phyloP scores from a whole-genome alignment of 2,329 filamentous ascomycete genomes.

The Trichoderma afroharzianum region DNA sequence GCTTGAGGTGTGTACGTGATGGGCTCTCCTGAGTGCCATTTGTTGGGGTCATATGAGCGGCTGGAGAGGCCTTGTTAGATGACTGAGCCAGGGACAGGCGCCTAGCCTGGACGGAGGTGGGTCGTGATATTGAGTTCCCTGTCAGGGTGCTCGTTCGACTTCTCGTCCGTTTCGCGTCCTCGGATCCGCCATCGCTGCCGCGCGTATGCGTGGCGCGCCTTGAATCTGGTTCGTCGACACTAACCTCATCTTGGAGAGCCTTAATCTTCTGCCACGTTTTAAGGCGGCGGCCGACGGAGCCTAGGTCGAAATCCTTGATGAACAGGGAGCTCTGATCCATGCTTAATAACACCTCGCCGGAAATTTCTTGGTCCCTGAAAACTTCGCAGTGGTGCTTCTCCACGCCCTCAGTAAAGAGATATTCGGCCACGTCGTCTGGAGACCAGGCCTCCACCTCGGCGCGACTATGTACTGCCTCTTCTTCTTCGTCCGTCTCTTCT shows the following conservation, averaged over 20 bases:
- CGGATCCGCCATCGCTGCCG: conserved; percentile 57
- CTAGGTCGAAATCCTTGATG: conserved; percentile 91
- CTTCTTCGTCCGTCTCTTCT: conserved; percentile 94
- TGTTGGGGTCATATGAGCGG: conserved; percentile 37
- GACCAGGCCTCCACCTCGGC: conserved; percentile 77
- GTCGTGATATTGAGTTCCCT: conserved; percentile 39
- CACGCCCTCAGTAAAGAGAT: conserved; percentile 79
- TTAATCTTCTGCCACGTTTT: conserved; percentile 99
- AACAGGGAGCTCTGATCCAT: conserved; percentile 96
- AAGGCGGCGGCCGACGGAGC: conserved; percentile 80
- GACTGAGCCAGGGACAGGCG: conserved; percentile 50
- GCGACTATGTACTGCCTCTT: conserved; percentile 64
- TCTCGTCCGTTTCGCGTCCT: conserved; percentile 47
- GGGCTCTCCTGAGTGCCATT: conserved; percentile 41
- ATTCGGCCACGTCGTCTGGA: conserved; percentile 79
- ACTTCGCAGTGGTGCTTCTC: conserved; percentile 90
- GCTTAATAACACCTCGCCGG: conserved; percentile 84
- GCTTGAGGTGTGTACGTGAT: conserved; percentile 48
- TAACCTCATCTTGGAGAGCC: conserved; percentile 81
- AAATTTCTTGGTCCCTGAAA: conserved; percentile 93
- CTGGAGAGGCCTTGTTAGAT: conserved; percentile 44
- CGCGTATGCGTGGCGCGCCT: conserved; percentile 55
- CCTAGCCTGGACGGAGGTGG: conserved; percentile 45
- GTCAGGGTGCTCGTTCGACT: conserved; percentile 59
- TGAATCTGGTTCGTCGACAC: conserved; percentile 41